Conservation (phyloP, 2,329 filamentous ascomycete species). For the Sarocladium oryzae region DNA sequence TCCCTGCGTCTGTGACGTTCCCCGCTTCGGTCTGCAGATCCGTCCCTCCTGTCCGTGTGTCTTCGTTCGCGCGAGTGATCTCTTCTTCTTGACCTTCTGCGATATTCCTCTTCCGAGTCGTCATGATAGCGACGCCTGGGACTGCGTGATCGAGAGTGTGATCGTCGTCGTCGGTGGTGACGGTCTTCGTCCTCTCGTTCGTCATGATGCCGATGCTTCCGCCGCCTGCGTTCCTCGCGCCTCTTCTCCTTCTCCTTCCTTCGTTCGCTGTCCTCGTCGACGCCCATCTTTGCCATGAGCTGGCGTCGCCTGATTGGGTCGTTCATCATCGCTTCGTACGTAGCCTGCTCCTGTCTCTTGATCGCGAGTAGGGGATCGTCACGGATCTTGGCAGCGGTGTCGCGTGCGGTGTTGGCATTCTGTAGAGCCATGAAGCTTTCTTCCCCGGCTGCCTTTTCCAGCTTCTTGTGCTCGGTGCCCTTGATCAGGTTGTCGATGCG, state of each 20-base stretch:
- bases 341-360: slow-evolving; percentile 82
- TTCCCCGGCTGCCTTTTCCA: slow-evolving; percentile 66
- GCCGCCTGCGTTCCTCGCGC: slow-evolving; percentile 29
- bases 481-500: slow-evolving; percentile 79
- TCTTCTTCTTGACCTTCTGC: slow-evolving; percentile 18
- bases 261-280: slow-evolving; percentile 41
- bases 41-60: slow-evolving; percentile 14
- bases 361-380: slow-evolving; percentile 91
- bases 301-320: slow-evolving; percentile 63
- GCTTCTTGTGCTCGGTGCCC: slow-evolving; percentile 70
- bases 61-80: slow-evolving; percentile 19
- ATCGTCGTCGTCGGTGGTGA: slow-evolving; percentile 34
- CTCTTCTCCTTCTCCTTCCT: slow-evolving; percentile 26
- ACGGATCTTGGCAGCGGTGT: slow-evolving; percentile 79
- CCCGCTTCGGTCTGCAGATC: slow-evolving; percentile 11
- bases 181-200: slow-evolving; percentile 17
- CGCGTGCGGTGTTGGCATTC: slow-evolving; percentile 66
- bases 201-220: slow-evolving; percentile 32
- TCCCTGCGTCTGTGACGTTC: not conserved
- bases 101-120: slow-evolving; percentile 23
- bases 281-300: slow-evolving; percentile 58
- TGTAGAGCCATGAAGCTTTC: slow-evolving; percentile 56
- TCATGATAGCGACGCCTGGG: slow-evolving; percentile 25
- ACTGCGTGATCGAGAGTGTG: slow-evolving; percentile 38
- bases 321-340: slow-evolving; percentile 74